Conservation (phyloP, 352 stramenopile species). For the Phytophthora parvispora region DNA sequence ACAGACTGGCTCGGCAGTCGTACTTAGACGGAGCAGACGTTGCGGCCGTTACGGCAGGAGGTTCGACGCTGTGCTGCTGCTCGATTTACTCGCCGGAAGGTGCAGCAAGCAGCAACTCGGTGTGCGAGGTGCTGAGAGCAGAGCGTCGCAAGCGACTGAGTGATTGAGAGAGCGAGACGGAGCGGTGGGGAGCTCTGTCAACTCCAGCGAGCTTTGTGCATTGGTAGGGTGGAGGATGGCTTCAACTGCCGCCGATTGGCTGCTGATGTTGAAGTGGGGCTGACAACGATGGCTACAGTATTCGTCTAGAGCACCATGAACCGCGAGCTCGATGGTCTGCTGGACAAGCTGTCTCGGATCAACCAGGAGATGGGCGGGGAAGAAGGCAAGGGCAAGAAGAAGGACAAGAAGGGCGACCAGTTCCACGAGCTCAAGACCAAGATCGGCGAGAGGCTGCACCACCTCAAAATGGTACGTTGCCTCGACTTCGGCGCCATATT, state of each 20-base stretch:
- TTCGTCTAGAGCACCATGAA: conserved; percentile 53
- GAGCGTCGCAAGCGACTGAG: not conserved
- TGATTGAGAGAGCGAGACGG: not conserved
- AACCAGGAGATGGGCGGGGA: conserved; percentile 86
- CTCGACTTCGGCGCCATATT: not conserved
- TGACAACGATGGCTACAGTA: conserved; percentile 36
- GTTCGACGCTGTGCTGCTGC: not conserved
- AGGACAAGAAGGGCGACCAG: conserved; percentile 68
- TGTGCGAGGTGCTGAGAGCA: not conserved
- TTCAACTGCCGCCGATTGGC: conserved; percentile 26
- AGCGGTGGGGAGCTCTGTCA: not conserved
- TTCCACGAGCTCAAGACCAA: conserved; percentile 88
- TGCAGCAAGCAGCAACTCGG: conserved; percentile 20
- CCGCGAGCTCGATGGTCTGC: conserved; percentile 80
- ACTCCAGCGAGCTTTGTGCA: not conserved
- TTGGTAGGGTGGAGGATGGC: conserved; percentile 17
- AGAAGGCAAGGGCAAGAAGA: conserved; percentile 76
- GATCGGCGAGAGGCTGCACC: conserved; percentile 81
- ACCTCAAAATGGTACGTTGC: conserved; percentile 73
- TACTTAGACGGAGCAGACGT: conserved; percentile 20
- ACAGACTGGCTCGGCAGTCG: conserved; percentile 12
- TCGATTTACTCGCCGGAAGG: conserved; percentile 33
- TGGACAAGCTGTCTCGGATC: conserved; percentile 80
- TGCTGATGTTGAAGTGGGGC: conserved; percentile 39
- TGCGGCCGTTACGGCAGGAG: conserved; percentile 21